A percentile compares a stretch with the other conserved stretches of the same genome.
Evolutionary conservation across 1,139 yeast species (phyloP).

Genomic region (Diutina catenulata): DNA sequence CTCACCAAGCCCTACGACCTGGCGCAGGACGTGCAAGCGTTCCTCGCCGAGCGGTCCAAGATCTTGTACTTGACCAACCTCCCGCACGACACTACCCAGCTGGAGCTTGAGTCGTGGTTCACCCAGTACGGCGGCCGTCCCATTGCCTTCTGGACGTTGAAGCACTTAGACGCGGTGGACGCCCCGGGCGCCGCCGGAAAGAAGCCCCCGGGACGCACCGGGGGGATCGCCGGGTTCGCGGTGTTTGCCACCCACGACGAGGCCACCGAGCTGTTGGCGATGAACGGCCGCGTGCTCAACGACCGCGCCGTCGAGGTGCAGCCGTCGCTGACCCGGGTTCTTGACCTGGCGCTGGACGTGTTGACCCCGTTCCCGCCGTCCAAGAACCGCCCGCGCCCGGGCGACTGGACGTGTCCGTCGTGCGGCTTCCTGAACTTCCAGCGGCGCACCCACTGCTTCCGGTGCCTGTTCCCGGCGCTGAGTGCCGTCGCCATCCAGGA

Average conservation of each 20-base stretch:
- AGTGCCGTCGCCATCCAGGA: conserved; percentile 58
- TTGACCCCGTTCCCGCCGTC: conserved; percentile 79
- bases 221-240: conserved; percentile 64
- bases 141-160: conserved; percentile 80
- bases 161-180: conserved; percentile 45
- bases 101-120: conserved; percentile 87
- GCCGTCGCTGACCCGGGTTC: conserved; percentile 67
- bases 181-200: conserved; percentile 11
- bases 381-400: conserved; percentile 88
- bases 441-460: conserved; percentile 86
- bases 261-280: conserved; percentile 61
- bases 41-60: conserved; percentile 61
- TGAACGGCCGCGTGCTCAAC: conserved; percentile 70
- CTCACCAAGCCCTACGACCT: conserved; percentile 67
- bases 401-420: conserved; percentile 95
- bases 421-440: conserved; percentile 95
- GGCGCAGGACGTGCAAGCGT: conserved; percentile 56
- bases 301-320: conserved; percentile 76
- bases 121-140: conserved; percentile 81
- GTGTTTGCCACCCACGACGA: conserved; percentile 79
- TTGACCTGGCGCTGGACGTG: conserved; percentile 74
- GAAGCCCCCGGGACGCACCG: conserved; percentile 11
- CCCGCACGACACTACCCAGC: conserved; percentile 79
- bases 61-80: conserved; percentile 70
- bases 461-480: conserved; percentile 85